Evolutionary conservation across 352 stramenopile species (phyloP), one percentile per base, ranked within the genome.

Genomic region (Globisporangium middletonii): DNA sequence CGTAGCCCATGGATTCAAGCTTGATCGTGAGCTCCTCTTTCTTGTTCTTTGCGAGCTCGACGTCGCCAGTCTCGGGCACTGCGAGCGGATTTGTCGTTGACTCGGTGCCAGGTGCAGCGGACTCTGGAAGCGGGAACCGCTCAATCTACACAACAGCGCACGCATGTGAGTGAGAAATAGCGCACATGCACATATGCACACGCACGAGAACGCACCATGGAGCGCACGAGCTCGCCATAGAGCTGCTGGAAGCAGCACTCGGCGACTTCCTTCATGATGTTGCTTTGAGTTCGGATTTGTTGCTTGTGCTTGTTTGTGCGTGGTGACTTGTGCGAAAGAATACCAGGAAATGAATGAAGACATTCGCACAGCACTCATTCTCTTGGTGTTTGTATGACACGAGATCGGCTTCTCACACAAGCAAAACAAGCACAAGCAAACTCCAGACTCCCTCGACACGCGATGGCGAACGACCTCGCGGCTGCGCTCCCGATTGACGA

Each of bases 201-300:
- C 53, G 13, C 2, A 12, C n/a, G 30, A 4, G 19, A 0, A 73
- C 67, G 61, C 54, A 93, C 85, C 83, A 93, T 84, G 12, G 83
- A 90, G 64, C 85, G 83, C 72, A 94, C 83, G 43, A 92, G 73
- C 72, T 94, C 83, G 50, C 75, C 85, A 56, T 89, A 94, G 59
- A 94, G 77, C 70, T 94, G 85, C 72, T 90, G 79, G 73, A 94
- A 92, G 76, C 83, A 88, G 66, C 80, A 83, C 47, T 94, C 85
- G 2, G 85, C 83, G 41, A 94, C 81, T 51, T 94, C 85, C 59
- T 90, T 92, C 81, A 91, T 90, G 35, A 9, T 51, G 41, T 9
- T 45, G 41, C 4, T 23, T 23, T 45, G 41, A 0, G 0, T 18
- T 19, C 13, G 41, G 41, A 19, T 45, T 45, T 45, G 41, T 3